A percentile compares a stretch with the other conserved stretches of the same genome.
phyloP scores from a whole-genome alignment of 306 rosid genomes.

The Lathyrus sativus region DNA sequence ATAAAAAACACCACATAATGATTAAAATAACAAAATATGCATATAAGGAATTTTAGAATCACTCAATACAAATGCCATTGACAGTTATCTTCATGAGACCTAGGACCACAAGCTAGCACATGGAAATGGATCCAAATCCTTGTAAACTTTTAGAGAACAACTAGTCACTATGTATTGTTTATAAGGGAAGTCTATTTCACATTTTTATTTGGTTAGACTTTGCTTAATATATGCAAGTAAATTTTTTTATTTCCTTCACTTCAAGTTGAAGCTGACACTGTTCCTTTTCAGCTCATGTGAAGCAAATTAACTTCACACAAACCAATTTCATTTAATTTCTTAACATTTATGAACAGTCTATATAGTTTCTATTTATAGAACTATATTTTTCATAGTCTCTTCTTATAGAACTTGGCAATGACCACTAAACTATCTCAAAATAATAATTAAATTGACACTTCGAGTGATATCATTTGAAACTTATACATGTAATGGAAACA shows the following conservation, averaged over 20 bases:
- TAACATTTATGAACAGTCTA: conserved; percentile 34
- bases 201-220: conserved; percentile 39
- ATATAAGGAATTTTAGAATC: conserved; percentile 27
- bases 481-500: conserved; percentile 35
- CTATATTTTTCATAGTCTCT: not conserved
- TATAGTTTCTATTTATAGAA: conserved; percentile 35
- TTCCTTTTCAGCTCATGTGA: conserved; percentile 37
- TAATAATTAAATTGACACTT: conserved; percentile 37
- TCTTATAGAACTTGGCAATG: conserved; percentile 33
- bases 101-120: conserved; percentile 48
- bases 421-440: conserved; percentile 41
- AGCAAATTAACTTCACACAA: conserved; percentile 11
- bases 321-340: conserved; percentile 42
- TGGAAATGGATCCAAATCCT: conserved; percentile 46
- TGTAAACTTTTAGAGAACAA: conserved; percentile 45
- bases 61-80: conserved; percentile 36
- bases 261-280: conserved; percentile 45
- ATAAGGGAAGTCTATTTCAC: conserved; percentile 37
- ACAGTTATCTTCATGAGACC: conserved; percentile 35
- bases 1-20: not conserved
- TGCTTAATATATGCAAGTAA: not conserved
- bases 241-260: conserved; percentile 21
- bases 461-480: conserved; percentile 7
- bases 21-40: not conserved
- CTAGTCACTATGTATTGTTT: conserved; percentile 35